Conservation (phyloP, 768 basidiomycete species). For the Hysterangium stoloniferum region DNA sequence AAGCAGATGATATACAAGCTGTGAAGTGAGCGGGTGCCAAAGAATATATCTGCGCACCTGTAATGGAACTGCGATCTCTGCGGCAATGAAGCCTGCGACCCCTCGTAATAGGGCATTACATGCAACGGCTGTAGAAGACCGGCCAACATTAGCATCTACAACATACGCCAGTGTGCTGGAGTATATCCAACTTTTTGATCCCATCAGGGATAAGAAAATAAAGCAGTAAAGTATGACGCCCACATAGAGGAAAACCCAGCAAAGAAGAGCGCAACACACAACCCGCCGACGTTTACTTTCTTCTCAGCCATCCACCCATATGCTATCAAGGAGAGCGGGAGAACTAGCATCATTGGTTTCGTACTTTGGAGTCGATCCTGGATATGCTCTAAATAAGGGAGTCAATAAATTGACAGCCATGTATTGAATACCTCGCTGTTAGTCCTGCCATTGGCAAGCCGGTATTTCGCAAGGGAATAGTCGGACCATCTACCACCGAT, state of each 20-base stretch:
- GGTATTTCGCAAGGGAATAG: conserved; percentile 34
- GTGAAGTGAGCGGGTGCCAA: too few species aligned
- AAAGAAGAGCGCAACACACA: conserved; percentile 66
- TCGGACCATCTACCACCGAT: conserved; percentile 57
- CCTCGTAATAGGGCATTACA: conserved; percentile 75
- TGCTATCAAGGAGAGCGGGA: conserved; percentile 52
- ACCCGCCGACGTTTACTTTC: conserved; percentile 53
- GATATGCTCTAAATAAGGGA: conserved; percentile 9
- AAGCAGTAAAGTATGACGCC: too few species aligned
- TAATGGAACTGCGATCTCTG: conserved; percentile 67
- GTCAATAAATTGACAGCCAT: background rate
- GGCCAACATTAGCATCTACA: conserved; percentile 79
- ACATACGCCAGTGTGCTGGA: conserved; percentile 72
- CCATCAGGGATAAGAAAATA: background rate
- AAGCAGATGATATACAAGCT: too few species aligned
- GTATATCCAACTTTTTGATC: conserved; percentile 43
- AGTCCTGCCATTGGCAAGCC: conserved; percentile 32
- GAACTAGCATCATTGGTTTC: conserved; percentile 43
- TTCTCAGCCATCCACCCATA: conserved; percentile 72
- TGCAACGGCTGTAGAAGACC: conserved; percentile 69
- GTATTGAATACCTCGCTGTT: conserved; percentile 57
- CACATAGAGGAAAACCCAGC: conserved; percentile 72
- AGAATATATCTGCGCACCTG: too few species aligned
- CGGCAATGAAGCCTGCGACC: conserved; percentile 53
- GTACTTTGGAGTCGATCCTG: conserved; percentile 72